These are phyloP conservation scores for Neurospora sp. DNA, from an alignment of 495 filamentous ascomycete species.

Conservation along the genomic window DNA sequence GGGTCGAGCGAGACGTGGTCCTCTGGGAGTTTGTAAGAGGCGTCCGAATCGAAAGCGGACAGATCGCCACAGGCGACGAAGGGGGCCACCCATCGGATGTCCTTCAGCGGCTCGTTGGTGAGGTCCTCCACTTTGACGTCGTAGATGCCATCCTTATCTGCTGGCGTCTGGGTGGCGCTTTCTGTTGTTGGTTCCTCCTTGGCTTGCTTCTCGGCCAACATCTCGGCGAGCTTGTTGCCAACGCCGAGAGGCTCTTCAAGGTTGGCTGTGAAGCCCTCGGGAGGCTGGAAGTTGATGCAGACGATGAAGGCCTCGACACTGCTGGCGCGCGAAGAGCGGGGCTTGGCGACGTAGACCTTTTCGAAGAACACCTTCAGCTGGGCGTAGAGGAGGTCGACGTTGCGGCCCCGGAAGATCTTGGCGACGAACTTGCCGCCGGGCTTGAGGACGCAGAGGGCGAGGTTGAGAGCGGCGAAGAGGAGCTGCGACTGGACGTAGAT, in stretches of 20 bases:
- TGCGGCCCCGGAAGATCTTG: slow-evolving; percentile 91
- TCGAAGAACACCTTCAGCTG: slow-evolving; percentile 87
- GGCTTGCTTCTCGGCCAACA: slow-evolving; percentile 18
- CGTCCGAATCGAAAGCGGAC: slow-evolving; percentile 90
- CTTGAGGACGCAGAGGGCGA: slow-evolving; percentile 80
- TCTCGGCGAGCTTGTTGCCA: slow-evolving; percentile 38
- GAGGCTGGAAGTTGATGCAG: slow-evolving; percentile 72
- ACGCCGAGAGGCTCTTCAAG: slow-evolving; percentile 57
- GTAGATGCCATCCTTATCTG: slow-evolving; percentile 47
- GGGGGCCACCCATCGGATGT: slow-evolving; percentile 73
- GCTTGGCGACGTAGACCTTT: slow-evolving; percentile 82
- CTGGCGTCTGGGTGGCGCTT: slow-evolving; percentile 1
- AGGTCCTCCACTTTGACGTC: slow-evolving; percentile 47
- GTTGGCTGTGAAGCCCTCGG: slow-evolving; percentile 51
- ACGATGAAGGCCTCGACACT: slow-evolving; percentile 95
- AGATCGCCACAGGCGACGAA: slow-evolving; percentile 95
- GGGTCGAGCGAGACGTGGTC: slow-evolving; percentile 74
- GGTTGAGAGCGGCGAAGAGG: slow-evolving; percentile 84
- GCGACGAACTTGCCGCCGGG: slow-evolving; percentile 94
- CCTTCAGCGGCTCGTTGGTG: slow-evolving; percentile 28
- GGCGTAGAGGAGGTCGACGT: slow-evolving; percentile 85
- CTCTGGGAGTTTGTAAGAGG: slow-evolving; percentile 74
- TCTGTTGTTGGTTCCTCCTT: background rate
- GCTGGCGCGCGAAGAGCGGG: slow-evolving; percentile 82
- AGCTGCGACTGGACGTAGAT: slow-evolving; percentile 96